A percentile compares a stretch with the other conserved stretches of the same genome.
These are phyloP conservation scores for Corylus heterophylla DNA, from an alignment of 306 rosid species.

Conservation along the genomic window DNA sequence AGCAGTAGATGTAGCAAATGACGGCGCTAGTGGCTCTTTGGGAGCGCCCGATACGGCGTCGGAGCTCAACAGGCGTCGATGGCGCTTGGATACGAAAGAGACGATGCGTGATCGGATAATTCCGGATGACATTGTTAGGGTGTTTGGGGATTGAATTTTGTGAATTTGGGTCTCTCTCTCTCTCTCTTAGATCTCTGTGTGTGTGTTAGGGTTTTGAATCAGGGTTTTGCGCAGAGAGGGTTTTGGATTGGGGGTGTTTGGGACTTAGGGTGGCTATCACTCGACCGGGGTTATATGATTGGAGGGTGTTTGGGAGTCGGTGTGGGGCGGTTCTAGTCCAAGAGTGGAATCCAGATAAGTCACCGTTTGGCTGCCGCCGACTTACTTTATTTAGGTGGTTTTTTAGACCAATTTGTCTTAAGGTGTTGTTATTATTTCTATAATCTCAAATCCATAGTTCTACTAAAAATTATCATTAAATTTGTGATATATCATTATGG, in stretches of 20 bases:
- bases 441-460: too few species aligned
- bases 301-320: constrained; percentile 32
- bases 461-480: too few species aligned
- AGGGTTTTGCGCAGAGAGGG: constrained; percentile 37
- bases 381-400: not conserved
- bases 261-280: not conserved
- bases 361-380: not conserved
- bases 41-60: constrained; percentile 39
- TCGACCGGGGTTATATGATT: not conserved
- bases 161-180: not conserved
- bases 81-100: constrained; percentile 24
- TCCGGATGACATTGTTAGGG: constrained; percentile 31
- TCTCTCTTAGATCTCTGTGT: not conserved
- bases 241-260: constrained; percentile 10
- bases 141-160: not conserved
- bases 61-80: constrained; percentile 49
- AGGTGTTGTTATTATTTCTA: too few species aligned
- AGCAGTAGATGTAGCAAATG: constrained; percentile 36
- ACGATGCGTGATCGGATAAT: constrained; percentile 36
- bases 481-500: too few species aligned
- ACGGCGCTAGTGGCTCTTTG: constrained; percentile 40
- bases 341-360: not conserved
- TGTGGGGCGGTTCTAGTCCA: not conserved
- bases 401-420: too few species aligned
- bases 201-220: constrained; percentile 19